Base-by-base conservation (phyloP, 371 early-diverging fungal species). In the Syncephalastrum racemosum region DNA sequence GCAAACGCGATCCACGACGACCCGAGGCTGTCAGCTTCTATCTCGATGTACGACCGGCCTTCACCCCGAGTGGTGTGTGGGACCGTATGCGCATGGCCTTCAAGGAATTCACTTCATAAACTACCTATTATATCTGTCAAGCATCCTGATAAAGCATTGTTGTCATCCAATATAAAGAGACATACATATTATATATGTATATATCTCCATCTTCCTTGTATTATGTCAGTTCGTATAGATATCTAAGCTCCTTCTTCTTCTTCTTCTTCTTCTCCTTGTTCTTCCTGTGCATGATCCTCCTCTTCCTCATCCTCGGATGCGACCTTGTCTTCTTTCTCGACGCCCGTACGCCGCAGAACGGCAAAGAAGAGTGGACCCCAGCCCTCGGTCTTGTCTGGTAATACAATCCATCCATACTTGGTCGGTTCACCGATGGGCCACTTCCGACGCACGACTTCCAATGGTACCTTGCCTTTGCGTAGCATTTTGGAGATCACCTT, bases 11-110 rank as follows among this genome's bases (percentile, higher is more conserved):
- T 40, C 80, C 84, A 7, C 69, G 64, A 23, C 73, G 71, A 39
- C 87, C 87, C 1, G 73, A 77, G 19, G 70, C 82, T 0, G 73
- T 85, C 2, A 82, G 90, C 41, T 93, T 96, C 63, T 91, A 88
- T 60, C 74, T 94, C 53, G 96, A 96, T 72, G 96, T 95, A 7
- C 80, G 96, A 22, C 96, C 96, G 2, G 92, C 90, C 0, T 50
- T 88, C 10, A 80, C 82, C 12, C 66, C 73, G 8, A 56, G 70
- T 31, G 82, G 83, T 50, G 63, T 81, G 5, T 79, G 79, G 75
- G 85, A 86, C 53, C 79, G 86, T 48, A 31, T 81, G 23, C 64
- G 58, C 43, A 77, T 76, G 71, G 70, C 73, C 18, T 72, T 31
- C 36, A 31, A 31, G 10, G 36, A 31, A 10, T 31, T 31, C 36